These are phyloP conservation scores for Fusarium nodosum DNA, from an alignment of 2,329 filamentous ascomycete species.

Conservation along the genomic window DNA sequence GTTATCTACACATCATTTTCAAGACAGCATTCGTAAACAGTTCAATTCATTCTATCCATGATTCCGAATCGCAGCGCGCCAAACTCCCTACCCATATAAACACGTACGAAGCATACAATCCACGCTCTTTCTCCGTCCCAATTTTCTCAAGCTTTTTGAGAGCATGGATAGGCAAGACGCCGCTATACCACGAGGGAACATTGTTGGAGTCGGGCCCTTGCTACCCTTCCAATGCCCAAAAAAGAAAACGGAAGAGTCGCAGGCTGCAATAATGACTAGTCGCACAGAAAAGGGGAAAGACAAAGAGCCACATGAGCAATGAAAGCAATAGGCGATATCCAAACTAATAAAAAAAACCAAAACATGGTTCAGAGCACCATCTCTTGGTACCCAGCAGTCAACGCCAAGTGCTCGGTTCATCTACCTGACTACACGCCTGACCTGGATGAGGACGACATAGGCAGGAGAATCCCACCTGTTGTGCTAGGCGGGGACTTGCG, in stretches of 20 bases:
- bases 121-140: conserved; percentile 28
- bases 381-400: conserved; percentile 9
- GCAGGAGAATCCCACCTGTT: conserved; percentile 2
- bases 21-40: conserved; percentile 1
- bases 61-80: conserved; percentile 38
- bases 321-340: conserved; percentile 21
- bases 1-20: background rate
- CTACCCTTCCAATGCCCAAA: conserved; percentile 25
- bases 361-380: conserved; percentile 26
- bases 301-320: conserved; percentile 20
- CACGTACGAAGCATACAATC: conserved; percentile 39
- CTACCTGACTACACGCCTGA: conserved; percentile 7
- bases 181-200: conserved; percentile 4
- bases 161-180: conserved; percentile 12
- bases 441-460: conserved; percentile 5
- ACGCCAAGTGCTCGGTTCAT: conserved; percentile 4
- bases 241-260: conserved; percentile 20
- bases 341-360: conserved; percentile 15
- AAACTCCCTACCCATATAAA: conserved; percentile 47
- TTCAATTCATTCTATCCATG: conserved; percentile 46
- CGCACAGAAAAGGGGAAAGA: conserved; percentile 37
- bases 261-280: conserved; percentile 33
- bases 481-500: conserved; percentile 19
- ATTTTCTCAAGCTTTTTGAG: conserved; percentile 18
- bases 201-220: conserved; percentile 5